These are phyloP conservation scores for Phytophthora colocasiae DNA, from an alignment of 352 stramenopile species.

Conservation along the genomic window DNA sequence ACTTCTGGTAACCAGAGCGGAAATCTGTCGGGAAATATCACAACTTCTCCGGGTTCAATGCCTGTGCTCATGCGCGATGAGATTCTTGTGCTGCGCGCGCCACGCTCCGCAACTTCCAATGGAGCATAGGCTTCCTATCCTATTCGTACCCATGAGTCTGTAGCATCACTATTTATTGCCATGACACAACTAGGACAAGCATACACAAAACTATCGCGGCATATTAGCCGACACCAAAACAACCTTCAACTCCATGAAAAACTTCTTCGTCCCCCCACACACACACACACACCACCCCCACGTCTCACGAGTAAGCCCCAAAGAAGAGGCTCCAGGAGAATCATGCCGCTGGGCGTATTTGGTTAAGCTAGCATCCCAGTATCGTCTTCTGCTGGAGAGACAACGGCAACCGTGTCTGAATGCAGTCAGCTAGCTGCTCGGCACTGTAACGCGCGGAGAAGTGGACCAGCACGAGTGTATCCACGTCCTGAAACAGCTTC, in stretches of 20 bases:
- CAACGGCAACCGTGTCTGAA: conserved; percentile 42
- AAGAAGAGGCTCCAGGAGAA: conserved; percentile 4
- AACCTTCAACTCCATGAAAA: conserved; percentile 1
- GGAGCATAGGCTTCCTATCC: conserved; percentile 48
- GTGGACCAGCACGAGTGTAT: conserved; percentile 73
- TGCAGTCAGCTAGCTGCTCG: conserved; percentile 39
- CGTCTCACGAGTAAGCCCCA: background rate
- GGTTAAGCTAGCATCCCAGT: conserved; percentile 30
- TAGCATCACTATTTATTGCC: conserved; percentile 55
- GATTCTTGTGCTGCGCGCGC: conserved; percentile 79
- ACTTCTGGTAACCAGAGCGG: too few relatives aligned
- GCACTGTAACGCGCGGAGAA: conserved; percentile 72
- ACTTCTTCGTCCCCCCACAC: background rate
- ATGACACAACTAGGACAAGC: conserved; percentile 38
- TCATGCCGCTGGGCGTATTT: background rate
- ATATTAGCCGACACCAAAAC: conserved; percentile 18
- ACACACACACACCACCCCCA: too few relatives aligned
- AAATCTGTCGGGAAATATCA: too few relatives aligned
- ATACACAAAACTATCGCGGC: conserved; percentile 26
- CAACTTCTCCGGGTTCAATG: conserved; percentile 30
- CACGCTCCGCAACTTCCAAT: conserved; percentile 71
- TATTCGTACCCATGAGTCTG: conserved; percentile 34
- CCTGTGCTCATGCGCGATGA: conserved; percentile 77
- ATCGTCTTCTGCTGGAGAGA: conserved; percentile 58
- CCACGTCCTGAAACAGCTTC: conserved; percentile 57